Base-by-base conservation (phyloP, 169 alveolate species). In the Eimeria brunetti region DNA sequence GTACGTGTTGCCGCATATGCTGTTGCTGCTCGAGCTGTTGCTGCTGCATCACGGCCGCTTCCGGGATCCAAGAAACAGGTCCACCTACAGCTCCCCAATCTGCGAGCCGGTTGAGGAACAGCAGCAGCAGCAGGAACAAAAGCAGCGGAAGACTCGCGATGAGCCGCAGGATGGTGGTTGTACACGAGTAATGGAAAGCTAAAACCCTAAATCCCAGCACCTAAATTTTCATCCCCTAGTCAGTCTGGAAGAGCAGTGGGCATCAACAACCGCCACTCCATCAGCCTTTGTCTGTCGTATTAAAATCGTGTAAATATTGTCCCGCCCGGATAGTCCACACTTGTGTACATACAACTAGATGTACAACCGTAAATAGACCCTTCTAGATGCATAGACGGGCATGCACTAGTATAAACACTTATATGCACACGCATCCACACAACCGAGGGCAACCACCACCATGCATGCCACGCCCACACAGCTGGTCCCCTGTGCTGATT, bases 1-100 rank as follows among this genome's bases (percentile, higher is more conserved):
- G 91, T 30, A 60, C 91, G 91, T 84, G 91, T 30, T 71, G 91
- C 41, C 91, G 91, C 91, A 84, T 84, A 30, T 84, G 91, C 60
- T 84, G 91, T 62, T 84, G 91, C 91, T 84, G 91, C 44, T 60
- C 64, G 60, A 58, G 58, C 91, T 58, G 91, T 75, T 83, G 90
- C 46, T 84, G 91, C 80, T 84, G 91, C 91, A 84, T 60, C 78
- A 46, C 91, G 51, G 80, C 58, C 30, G 91, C 91, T 18, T 84
- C 91, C 33, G 91, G 51, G 5, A 84, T 58, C 91, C 91, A 84
- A 41, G 91, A 41, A 30, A 84, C 58, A 27, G 60, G 78, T 38
- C 91, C 91, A 9, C 78, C 56, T 60, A 53, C 91, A 60, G 36
- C 73, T 41, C 91, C 80, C 91, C 91, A 84, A 60, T 56, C 91